These are phyloP conservation scores for Recurvomyces mirabilis DNA, from an alignment of 495 filamentous ascomycete species.

Conservation along the genomic window DNA sequence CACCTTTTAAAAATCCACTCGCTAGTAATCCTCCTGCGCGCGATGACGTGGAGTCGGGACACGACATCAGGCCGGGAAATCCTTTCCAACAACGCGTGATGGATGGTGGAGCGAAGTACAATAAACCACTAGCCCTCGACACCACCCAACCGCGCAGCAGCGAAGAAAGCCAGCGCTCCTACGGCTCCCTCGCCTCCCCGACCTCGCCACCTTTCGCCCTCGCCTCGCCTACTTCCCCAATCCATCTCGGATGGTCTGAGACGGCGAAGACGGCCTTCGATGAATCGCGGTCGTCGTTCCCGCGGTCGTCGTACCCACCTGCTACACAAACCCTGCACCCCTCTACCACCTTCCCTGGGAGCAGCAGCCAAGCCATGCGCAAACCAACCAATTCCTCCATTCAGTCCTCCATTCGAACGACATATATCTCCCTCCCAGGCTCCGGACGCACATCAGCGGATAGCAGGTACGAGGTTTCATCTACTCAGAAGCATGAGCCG, in stretches of 20 bases:
- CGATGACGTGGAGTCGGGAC: too few relatives aligned
- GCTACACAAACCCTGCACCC: too few relatives aligned
- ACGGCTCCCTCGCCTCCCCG: conserved; percentile 3
- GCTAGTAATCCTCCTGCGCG: background rate
- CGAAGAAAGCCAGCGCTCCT: background rate
- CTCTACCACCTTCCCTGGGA: too few relatives aligned
- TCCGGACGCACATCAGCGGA: too few relatives aligned
- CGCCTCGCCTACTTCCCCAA: background rate
- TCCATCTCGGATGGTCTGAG: conserved; percentile 14
- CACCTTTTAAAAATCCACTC: background rate
- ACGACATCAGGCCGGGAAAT: background rate
- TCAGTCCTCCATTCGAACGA: too few relatives aligned
- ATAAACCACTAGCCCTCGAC: too few relatives aligned
- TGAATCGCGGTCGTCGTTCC: conserved; percentile 5
- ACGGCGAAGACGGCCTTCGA: conserved; percentile 5
- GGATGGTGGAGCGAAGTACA: too few relatives aligned
- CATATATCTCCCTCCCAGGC: too few relatives aligned
- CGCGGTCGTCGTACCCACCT: too few relatives aligned
- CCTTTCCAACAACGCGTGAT: too few relatives aligned
- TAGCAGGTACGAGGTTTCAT: too few relatives aligned
- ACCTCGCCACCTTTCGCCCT: background rate
- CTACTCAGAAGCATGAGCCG: conserved; percentile 7
- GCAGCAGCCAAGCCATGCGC: background rate
- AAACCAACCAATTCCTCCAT: too few relatives aligned
- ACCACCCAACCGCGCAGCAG: background rate